phyloP scores from a whole-genome alignment of 441 rosid species.

The Adansonia grandidieri region DNA sequence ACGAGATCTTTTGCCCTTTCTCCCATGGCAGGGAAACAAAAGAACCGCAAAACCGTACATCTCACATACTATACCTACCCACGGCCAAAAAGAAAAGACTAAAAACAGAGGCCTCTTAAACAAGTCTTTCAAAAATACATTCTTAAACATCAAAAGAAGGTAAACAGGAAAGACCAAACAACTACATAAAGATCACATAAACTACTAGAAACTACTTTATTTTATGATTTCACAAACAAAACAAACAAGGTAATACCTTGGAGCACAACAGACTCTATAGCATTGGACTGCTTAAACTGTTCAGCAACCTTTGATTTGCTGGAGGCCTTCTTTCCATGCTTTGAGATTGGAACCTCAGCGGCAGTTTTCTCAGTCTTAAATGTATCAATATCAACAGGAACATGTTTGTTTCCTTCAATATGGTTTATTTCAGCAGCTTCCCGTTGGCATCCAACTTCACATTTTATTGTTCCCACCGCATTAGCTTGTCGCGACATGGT shows the following conservation, averaged over 20 bases:
- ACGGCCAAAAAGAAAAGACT: constrained; percentile 13
- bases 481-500: constrained; percentile 34
- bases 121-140: not conserved
- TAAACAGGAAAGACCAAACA: not conserved
- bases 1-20: not conserved
- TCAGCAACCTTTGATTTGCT: constrained; percentile 37
- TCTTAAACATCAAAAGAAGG: not conserved
- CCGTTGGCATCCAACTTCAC: constrained; percentile 37
- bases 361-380: constrained; percentile 31
- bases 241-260: constrained; percentile 36
- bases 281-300: constrained; percentile 38
- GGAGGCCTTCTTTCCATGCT: constrained; percentile 28
- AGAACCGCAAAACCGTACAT: not conserved
- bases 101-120: not conserved
- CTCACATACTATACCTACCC: constrained; percentile 6
- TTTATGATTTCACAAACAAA: not conserved
- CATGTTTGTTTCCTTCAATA: constrained; percentile 37
- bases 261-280: constrained; percentile 36
- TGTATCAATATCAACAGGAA: constrained; percentile 20
- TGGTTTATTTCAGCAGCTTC: constrained; percentile 43
- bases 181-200: not conserved
- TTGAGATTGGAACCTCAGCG: constrained; percentile 17
- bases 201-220: not conserved
- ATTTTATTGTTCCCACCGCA: constrained; percentile 38
- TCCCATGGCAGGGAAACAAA: not conserved